Conservation (phyloP, 23 red algal genomes). For the Gracilaria vermiculophylla region DNA sequence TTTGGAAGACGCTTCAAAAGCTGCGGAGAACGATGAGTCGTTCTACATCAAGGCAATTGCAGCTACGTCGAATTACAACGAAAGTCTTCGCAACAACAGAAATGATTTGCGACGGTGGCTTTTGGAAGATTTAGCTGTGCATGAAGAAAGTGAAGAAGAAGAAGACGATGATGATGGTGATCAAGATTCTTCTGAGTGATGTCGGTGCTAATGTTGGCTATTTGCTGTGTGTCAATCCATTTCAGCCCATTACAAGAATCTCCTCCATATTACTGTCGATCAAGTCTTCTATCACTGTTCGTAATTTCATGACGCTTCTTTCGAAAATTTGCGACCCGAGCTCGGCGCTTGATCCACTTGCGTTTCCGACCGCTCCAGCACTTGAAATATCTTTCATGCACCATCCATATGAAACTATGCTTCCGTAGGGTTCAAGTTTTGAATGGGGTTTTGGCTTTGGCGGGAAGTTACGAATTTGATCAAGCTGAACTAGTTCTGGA, state of each 20-base stretch:
- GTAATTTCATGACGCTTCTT: neutral
- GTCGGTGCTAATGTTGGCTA: neutral
- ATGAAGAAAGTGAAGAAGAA: constrained; percentile 53
- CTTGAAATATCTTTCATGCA: constrained; percentile 36
- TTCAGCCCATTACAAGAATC: neutral
- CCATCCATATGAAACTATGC: constrained; percentile 49
- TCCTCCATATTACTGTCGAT: neutral
- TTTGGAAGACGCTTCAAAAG: neutral
- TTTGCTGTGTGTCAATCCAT: neutral
- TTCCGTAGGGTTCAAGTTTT: constrained; percentile 28
- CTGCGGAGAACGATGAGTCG: neutral
- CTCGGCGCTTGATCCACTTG: neutral
- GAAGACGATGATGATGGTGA: constrained; percentile 43
- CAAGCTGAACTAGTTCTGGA: constrained; percentile 17
- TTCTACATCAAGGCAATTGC: constrained; percentile 24
- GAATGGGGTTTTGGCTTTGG: neutral
- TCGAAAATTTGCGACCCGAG: constrained; percentile 34
- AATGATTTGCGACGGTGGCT: constrained; percentile 47
- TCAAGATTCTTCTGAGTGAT: constrained; percentile 39
- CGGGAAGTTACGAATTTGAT: neutral
- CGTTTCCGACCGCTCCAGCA: constrained; percentile 53
- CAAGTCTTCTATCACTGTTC: constrained; percentile 12
- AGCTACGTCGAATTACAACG: constrained; percentile 43
- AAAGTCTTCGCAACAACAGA: constrained; percentile 24
- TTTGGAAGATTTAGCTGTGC: constrained; percentile 17